Evolutionary conservation across 768 basidiomycete species (phyloP).

Genomic region (Tulasnella sp.): DNA sequence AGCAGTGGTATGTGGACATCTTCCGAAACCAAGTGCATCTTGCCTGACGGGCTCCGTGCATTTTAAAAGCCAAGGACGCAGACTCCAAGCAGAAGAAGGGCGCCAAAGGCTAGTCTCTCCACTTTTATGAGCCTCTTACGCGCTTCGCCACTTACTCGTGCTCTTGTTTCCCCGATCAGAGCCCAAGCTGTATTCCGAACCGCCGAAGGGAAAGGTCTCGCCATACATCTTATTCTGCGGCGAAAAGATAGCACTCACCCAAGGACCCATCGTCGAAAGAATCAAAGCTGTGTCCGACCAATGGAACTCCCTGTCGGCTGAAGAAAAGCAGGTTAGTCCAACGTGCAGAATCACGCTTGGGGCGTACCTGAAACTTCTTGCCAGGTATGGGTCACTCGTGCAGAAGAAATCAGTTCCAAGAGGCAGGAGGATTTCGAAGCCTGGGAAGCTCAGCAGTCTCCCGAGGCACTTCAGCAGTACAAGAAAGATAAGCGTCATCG

Average conservation of each 20-base stretch:
- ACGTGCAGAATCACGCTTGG: neutral
- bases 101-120: neutral
- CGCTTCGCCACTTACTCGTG: neutral
- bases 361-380: neutral
- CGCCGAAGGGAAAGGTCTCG: neutral
- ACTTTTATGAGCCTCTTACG: neutral
- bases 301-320: conserved; percentile 14
- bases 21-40: neutral
- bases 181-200: neutral
- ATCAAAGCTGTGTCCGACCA: neutral
- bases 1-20: neutral
- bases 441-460: conserved; percentile 13
- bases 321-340: conserved; percentile 14
- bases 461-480: conserved; percentile 11
- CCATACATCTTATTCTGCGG: neutral
- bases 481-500: neutral
- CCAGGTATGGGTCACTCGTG: neutral
- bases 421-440: conserved; percentile 2
- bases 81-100: neutral
- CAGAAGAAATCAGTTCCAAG: neutral
- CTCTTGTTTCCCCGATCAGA: neutral
- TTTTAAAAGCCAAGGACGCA: neutral
- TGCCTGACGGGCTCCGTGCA: neutral
- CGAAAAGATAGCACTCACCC: neutral
- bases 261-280: neutral